Conservation (phyloP, 31 red algal species). For the Endocladia muricata region DNA sequence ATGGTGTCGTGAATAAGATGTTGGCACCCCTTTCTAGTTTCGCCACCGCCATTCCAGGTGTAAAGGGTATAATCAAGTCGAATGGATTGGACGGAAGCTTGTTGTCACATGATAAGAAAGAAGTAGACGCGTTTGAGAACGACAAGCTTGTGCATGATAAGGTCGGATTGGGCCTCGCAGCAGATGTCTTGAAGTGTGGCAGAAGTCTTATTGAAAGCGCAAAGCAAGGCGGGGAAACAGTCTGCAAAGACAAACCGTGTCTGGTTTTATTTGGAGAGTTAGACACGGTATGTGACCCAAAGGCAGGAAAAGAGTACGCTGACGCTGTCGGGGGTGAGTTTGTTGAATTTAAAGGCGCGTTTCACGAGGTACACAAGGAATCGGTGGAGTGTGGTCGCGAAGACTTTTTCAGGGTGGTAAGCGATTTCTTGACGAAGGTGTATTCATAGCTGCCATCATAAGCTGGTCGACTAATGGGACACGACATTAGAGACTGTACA, state of each 20-base stretch:
- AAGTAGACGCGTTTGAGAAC: constrained; percentile 7
- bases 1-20: constrained; percentile 22
- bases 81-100: constrained; percentile 24
- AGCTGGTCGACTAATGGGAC: no score
- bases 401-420: constrained; percentile 21
- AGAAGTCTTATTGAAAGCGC: constrained; percentile 8
- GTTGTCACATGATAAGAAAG: constrained; percentile 33
- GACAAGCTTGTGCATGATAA: constrained; percentile 34
- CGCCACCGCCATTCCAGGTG: constrained; percentile 24
- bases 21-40: constrained; percentile 25
- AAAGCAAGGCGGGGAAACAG: no score
- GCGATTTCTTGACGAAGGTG: constrained; percentile 23
- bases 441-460: no score
- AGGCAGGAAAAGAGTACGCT: constrained; percentile 26
- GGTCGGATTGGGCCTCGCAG: constrained; percentile 32
- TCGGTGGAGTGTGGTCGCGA: constrained; percentile 23
- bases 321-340: constrained; percentile 21
- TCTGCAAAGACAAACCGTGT: constrained; percentile 18
- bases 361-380: constrained; percentile 55
- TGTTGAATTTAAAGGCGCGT: constrained; percentile 30
- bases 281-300: constrained; percentile 26
- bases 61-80: constrained; percentile 24
- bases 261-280: constrained; percentile 38
- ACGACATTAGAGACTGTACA: no score
- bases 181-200: constrained; percentile 32